A percentile compares a stretch with the other conserved stretches of the same genome.
Conservation (phyloP, 2,329 filamentous ascomycete species). For the Hymenoscyphus fraxineus region DNA sequence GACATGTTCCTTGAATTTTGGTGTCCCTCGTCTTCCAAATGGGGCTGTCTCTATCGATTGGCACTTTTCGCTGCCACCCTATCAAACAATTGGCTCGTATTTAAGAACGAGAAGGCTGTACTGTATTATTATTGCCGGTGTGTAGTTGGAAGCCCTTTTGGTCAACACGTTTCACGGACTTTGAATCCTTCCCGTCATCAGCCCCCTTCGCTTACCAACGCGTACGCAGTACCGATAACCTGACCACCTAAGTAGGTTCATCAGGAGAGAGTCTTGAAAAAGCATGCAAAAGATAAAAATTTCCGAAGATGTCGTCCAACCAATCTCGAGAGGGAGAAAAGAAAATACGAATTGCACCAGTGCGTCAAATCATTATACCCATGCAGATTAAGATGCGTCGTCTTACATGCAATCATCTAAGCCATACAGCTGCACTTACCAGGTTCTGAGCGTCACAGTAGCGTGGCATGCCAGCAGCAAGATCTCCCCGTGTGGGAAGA, state of each 20-base stretch:
- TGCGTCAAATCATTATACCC: not conserved
- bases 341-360: not conserved
- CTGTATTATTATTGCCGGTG: not conserved
- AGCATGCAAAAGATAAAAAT: not conserved
- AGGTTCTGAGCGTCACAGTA: not conserved
- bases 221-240: not conserved
- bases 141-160: not conserved
- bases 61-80: not conserved
- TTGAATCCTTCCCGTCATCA: not conserved
- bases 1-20: not conserved
- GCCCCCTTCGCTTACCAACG: not conserved
- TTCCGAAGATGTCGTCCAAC: not conserved
- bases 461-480: constrained; percentile 1
- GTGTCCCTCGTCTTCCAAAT: not conserved
- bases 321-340: not conserved
- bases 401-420: not conserved
- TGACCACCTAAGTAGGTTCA: not conserved
- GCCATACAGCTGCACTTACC: not conserved
- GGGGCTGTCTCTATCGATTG: not conserved
- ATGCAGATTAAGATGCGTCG: not conserved
- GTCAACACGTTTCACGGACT: not conserved
- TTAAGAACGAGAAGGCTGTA: not conserved
- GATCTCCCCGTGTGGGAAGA: constrained; percentile 1
- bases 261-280: not conserved
- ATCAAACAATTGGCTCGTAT: not conserved